A percentile compares a stretch with the other conserved stretches of the same genome.
These are phyloP conservation scores for Metschnikowia picachoensis DNA, from an alignment of 805 yeast genomes.

Conservation along the genomic window DNA sequence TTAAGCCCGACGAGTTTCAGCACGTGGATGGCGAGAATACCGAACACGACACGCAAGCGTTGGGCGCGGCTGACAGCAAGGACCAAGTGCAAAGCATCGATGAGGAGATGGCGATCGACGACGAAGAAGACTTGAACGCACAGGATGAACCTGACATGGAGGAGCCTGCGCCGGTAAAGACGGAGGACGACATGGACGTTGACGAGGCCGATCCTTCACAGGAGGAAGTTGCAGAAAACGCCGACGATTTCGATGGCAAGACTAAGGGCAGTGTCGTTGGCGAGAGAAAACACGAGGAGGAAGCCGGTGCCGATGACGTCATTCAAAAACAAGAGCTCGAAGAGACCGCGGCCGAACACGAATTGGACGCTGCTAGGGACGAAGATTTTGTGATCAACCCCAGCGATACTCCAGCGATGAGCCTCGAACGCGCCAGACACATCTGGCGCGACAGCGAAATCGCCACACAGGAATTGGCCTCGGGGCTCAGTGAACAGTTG, in stretches of 20 bases:
- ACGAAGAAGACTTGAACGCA: slow-evolving; percentile 39
- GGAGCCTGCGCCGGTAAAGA: slow-evolving; percentile 26
- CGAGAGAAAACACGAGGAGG: slow-evolving; percentile 34
- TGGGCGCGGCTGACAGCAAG: slow-evolving; percentile 75
- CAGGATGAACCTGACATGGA: slow-evolving; percentile 16
- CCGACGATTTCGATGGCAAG: slow-evolving; percentile 47
- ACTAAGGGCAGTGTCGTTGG: slow-evolving; percentile 49
- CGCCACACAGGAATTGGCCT: slow-evolving; percentile 82
- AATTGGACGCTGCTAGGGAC: slow-evolving; percentile 7
- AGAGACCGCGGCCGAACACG: slow-evolving; percentile 12
- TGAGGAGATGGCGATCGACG: slow-evolving; percentile 80
- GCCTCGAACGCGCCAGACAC: slow-evolving; percentile 62
- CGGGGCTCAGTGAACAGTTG: slow-evolving; percentile 86
- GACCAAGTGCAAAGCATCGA: slow-evolving; percentile 76
- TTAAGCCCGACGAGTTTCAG: slow-evolving; percentile 81
- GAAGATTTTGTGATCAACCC: slow-evolving; percentile 21
- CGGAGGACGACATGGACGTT: slow-evolving; percentile 25
- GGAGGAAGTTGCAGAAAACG: slow-evolving; percentile 21
- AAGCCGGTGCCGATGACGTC: slow-evolving; percentile 13
- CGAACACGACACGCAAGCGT: slow-evolving; percentile 80
- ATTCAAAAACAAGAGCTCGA: slow-evolving; percentile 18
- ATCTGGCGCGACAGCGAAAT: slow-evolving; percentile 82
- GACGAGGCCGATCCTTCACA: slow-evolving; percentile 25
- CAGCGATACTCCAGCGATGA: slow-evolving; percentile 44
- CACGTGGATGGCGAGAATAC: slow-evolving; percentile 79